Evolutionary conservation across 345 rosid species (phyloP).

Genomic region (Physaria fendleri): DNA sequence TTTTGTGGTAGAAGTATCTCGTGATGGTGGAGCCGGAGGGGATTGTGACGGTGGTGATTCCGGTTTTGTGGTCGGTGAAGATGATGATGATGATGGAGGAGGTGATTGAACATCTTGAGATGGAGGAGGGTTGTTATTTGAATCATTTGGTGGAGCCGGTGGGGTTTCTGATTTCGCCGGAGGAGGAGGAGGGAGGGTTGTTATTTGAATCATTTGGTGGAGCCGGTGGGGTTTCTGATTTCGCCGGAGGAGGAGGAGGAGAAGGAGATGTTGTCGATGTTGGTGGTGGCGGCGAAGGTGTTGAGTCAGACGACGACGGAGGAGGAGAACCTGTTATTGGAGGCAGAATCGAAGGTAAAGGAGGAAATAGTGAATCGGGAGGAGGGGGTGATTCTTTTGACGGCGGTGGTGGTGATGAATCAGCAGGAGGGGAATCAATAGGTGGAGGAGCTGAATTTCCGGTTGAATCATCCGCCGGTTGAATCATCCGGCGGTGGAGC

Average conservation of each 20-base stretch:
- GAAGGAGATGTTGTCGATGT: constrained; percentile 23
- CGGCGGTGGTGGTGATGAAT: constrained; percentile 15
- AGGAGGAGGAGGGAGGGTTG: constrained; percentile 29
- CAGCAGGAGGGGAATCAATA: too few species aligned
- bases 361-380: constrained; percentile 20
- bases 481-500: constrained; percentile 11
- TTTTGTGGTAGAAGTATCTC: background rate
- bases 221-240: too few species aligned
- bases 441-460: constrained; percentile 13
- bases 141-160: constrained; percentile 22
- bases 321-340: constrained; percentile 13
- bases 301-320: constrained; percentile 14
- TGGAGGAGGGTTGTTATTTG: constrained; percentile 7
- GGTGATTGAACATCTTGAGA: constrained; percentile 5
- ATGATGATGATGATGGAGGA: constrained; percentile 10
- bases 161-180: constrained; percentile 11
- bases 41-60: constrained; percentile 9
- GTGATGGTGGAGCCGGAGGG: constrained; percentile 16
- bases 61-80: constrained; percentile 10
- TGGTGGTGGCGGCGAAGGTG: constrained; percentile 23
- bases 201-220: too few species aligned
- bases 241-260: constrained; percentile 14
- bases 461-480: too few species aligned
- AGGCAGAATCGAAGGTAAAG: constrained; percentile 9
- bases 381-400: constrained; percentile 22